Evolutionary conservation across 164 flowering plant species (phyloP), one percentile per base, ranked within the genome.

Genomic region (Berberis thunbergii): DNA sequence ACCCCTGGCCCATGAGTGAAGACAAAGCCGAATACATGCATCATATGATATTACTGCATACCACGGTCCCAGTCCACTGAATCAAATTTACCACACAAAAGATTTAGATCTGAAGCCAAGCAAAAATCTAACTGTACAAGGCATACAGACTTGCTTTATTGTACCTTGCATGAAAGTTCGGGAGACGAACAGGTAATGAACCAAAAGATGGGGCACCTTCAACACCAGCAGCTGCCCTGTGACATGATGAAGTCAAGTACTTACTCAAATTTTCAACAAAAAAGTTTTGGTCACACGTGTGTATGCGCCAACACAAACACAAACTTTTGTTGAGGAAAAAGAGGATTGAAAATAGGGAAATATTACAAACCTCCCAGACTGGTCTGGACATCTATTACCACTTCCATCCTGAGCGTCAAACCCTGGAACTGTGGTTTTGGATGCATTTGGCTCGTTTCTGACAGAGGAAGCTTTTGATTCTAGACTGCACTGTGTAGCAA

Each of bases 11-110:
- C 96, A 92, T 46, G 96, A 84, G 80, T 89, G 85, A 70, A 92
- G 90, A 72, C 98, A 92, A 50, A 92, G 87, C 26, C 97, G 91
- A 46, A 92, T 94, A 78, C 97, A 89, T 45, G 96, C 96, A 72
- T 92, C 98, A 73, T 92, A 92, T 11, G 97, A 81, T 70, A 89
- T 69, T 52, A 89, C 89, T 43, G 84, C 77, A 80, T 80, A 83
- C 98, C 98, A 92, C 9, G 96, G 88, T 61, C 97, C 96, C 13
- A 75, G 84, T 11, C 85, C 83, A 64, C 98, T 92, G 88, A 43
- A 65, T 55, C 50, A 49, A 45, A 39, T 10, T 7, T 8, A 54
- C 8, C 39, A 60, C 54, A 40, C 12, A 61, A 2, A 66, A 40
- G 13, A 52, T 10, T 6, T 11, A 52, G 11, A 52, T 10, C 54